Conservation (phyloP, 2,329 filamentous ascomycete species). For the Bipolaris victoriae region DNA sequence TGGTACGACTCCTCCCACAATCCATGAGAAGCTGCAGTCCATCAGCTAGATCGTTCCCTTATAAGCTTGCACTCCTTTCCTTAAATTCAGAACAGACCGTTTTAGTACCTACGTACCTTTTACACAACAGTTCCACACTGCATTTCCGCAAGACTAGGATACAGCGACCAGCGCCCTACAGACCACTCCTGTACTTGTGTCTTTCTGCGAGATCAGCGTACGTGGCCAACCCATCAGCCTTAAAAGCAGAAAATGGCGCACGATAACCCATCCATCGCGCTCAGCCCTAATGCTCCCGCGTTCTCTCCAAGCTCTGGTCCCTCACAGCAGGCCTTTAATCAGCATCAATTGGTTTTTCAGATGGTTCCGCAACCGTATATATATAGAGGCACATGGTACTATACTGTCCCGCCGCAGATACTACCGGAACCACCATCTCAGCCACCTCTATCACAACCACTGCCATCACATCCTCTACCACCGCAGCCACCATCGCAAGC, state of each 20-base stretch:
- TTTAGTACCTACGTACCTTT: too few species aligned
- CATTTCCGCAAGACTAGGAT: background rate
- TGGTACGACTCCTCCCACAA: background rate
- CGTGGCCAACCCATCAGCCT: background rate
- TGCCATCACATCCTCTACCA: background rate
- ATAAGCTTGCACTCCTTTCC: too few species aligned
- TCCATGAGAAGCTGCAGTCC: too few species aligned
- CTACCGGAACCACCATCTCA: background rate
- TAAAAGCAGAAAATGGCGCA: background rate
- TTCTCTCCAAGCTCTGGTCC: background rate
- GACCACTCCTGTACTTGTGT: background rate
- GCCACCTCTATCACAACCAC: background rate
- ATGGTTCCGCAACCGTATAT: background rate
- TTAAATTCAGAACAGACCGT: too few species aligned
- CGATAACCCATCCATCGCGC: background rate
- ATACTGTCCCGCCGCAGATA: background rate
- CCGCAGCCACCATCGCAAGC: background rate
- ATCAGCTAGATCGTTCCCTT: too few species aligned
- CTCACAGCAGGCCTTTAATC: background rate
- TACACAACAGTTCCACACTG: background rate
- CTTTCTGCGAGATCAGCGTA: background rate
- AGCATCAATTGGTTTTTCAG: background rate
- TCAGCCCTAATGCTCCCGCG: background rate
- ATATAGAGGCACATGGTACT: background rate
- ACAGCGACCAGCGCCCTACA: background rate